Evolutionary conservation across 2,329 filamentous ascomycete species (phyloP).

Genomic region (Sclerotinia subarctica): DNA sequence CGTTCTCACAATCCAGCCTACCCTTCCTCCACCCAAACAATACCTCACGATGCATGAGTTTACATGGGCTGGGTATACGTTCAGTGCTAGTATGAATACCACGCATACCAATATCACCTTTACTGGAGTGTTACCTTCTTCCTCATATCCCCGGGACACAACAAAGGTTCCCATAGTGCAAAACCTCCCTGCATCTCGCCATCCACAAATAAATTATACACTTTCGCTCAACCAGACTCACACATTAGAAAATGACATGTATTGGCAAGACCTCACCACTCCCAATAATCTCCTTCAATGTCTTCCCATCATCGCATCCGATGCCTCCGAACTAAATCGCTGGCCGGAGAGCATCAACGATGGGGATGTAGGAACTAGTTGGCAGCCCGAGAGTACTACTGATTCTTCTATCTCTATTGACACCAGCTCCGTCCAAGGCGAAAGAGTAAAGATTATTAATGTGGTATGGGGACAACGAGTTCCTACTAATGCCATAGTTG

Average conservation of each 20-base stretch:
- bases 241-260: slow-evolving; percentile 53
- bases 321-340: slow-evolving; percentile 54
- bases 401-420: neutral
- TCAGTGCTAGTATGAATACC: slow-evolving; percentile 22
- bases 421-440: neutral
- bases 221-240: slow-evolving; percentile 48
- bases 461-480: slow-evolving; percentile 5
- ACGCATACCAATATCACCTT: slow-evolving; percentile 54
- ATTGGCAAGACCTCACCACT: slow-evolving; percentile 47
- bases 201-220: slow-evolving; percentile 37
- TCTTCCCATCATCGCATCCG: slow-evolving; percentile 45
- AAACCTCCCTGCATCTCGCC: slow-evolving; percentile 41
- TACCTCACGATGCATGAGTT: slow-evolving; percentile 32
- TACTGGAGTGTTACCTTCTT: slow-evolving; percentile 40
- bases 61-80: slow-evolving; percentile 22
- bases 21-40: slow-evolving; percentile 59
- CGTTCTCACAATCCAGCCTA: slow-evolving; percentile 60
- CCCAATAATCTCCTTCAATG: slow-evolving; percentile 60
- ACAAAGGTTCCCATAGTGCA: slow-evolving; percentile 45
- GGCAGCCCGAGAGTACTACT: slow-evolving; percentile 49
- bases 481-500: neutral
- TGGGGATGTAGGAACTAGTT: slow-evolving; percentile 60
- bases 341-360: slow-evolving; percentile 63
- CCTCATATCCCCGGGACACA: slow-evolving; percentile 35
- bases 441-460: neutral